Evolutionary conservation across 352 stramenopile species (phyloP), one percentile per base, ranked within the genome.

Genomic region (Globisporangium cystogenes): DNA sequence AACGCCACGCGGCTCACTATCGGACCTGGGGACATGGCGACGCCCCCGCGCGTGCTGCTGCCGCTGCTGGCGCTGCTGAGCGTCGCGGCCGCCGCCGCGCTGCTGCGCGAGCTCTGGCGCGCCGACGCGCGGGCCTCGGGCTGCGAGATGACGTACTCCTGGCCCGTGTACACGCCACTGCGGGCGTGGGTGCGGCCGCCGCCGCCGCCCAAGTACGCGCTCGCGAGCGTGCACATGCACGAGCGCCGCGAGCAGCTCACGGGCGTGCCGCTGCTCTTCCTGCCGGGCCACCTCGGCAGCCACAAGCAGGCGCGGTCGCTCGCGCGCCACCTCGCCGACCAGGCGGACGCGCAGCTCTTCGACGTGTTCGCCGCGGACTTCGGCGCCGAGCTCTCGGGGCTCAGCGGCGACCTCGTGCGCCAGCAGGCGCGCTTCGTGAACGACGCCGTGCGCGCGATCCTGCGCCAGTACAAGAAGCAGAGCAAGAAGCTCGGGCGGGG

Each of bases 81-180:
- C 21, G 54, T 47, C 5, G 21, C 55, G 26, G 40, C 69, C 24
- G 51, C 62, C 37, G 53, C 45, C 18, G 60, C 79, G 11, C 74
- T 80, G 48, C 59, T 87, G 6, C 29, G 60, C 14, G 77, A 90
- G 49, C 41, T 86, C 0, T 36, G 61, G 49, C 43, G 66, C 51
- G 70, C 64, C 11, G 72, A 54, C 26, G 64, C 50, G 21, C 47
- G 54, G 1, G 54, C 61, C 26, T 88, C 77, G 16, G 48, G 51
- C 33, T 96, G 86, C 55, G 74, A 86, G 29, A 96, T 96, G 83
- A 93, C 86, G 42, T 93, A 86, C 65, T 93, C 82, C 20, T 87
- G 74, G 70, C 83, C 82, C 47, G 70, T 94, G 54, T 96, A 93
- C 64, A 73, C 80, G 56, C 65, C 53, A 26, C 65, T 90, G 21